Conservation (phyloP, 495 filamentous ascomycete genomes). For the Aspergillus biplanus region DNA sequence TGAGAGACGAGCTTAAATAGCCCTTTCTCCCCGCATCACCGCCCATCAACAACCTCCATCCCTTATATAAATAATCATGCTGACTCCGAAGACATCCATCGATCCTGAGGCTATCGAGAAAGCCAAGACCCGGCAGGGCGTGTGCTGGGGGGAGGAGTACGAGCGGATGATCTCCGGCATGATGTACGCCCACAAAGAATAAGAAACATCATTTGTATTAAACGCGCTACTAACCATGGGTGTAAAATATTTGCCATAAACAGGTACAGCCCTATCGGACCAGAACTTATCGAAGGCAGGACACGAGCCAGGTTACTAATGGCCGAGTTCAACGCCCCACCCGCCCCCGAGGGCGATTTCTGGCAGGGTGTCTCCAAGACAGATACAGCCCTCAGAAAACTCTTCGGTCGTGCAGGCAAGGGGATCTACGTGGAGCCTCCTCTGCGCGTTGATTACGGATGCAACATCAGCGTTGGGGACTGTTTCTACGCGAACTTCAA, state of each 20-base stretch:
- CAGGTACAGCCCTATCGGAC: neutral
- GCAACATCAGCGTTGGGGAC: constrained; percentile 45
- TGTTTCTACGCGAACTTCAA: constrained; percentile 51
- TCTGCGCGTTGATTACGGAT: constrained; percentile 48
- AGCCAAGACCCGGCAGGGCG: neutral
- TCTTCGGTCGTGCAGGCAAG: neutral
- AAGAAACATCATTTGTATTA: neutral
- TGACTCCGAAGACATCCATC: neutral
- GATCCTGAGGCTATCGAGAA: neutral
- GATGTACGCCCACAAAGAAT: neutral
- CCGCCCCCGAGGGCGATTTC: neutral
- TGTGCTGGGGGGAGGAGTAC: constrained; percentile 4
- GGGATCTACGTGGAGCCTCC: constrained; percentile 34
- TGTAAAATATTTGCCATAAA: neutral
- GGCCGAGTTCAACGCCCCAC: neutral
- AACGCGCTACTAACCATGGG: neutral
- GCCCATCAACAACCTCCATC: too few species aligned
- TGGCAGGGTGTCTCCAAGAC: neutral
- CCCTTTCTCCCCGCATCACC: too few species aligned
- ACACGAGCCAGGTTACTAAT: neutral
- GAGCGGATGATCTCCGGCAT: constrained; percentile 1
- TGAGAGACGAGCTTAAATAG: too few species aligned
- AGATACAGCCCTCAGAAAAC: neutral
- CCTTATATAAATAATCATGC: too few species aligned
- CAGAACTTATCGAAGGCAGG: neutral